These are phyloP conservation scores for Saccharum spontaneum DNA, from an alignment of 176 grass and related monocot species.

Conservation along the genomic window DNA sequence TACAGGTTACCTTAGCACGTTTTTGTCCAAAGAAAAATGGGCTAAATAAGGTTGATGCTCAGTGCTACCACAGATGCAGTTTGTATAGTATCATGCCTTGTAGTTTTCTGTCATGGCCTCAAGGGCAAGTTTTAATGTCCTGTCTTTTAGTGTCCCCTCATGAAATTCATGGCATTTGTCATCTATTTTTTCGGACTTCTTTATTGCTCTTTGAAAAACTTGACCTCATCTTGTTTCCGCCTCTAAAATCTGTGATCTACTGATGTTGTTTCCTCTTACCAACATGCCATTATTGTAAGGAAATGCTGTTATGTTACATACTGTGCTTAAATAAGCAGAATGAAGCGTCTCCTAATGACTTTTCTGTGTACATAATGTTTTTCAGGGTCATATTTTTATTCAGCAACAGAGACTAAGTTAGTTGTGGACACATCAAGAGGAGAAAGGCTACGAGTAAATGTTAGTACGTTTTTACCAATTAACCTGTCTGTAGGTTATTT, in stretches of 20 bases:
- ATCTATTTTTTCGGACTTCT: background rate
- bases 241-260: background rate
- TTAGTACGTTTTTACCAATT: slow-evolving; percentile 47
- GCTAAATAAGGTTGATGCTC: background rate
- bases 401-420: slow-evolving; percentile 85
- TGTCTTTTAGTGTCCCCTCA: background rate
- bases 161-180: background rate
- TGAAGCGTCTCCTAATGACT: background rate
- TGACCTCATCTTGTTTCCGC: background rate
- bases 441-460: slow-evolving; percentile 81
- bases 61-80: background rate
- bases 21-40: background rate
- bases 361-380: slow-evolving; percentile 19
- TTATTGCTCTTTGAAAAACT: background rate
- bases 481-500: slow-evolving; percentile 9
- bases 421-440: slow-evolving; percentile 98
- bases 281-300: background rate
- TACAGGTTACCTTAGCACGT: background rate
- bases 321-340: slow-evolving; percentile 1
- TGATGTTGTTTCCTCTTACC: background rate
- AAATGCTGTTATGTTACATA: slow-evolving; percentile 15
- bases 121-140: slow-evolving; percentile 5
- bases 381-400: slow-evolving; percentile 73
- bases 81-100: background rate
- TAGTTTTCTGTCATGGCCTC: background rate